Evolutionary conservation across 306 rosid species (phyloP), one percentile per base, ranked within the genome.

Genomic region (Lagenaria siceraria): DNA sequence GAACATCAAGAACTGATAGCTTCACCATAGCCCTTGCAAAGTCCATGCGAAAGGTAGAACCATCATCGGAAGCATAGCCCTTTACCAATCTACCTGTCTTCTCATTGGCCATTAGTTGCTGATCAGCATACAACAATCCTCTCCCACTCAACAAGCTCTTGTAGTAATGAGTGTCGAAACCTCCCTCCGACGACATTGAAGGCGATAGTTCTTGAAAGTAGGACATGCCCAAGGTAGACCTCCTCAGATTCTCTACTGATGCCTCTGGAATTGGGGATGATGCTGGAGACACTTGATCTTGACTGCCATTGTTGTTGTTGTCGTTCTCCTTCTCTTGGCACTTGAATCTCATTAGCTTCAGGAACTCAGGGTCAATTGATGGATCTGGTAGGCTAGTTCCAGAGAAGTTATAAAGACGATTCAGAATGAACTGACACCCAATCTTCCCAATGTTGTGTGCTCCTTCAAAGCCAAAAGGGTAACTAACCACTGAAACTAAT

Each of bases 41-140:
- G 86, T 91, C 96, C 87, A 80, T 82, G 36, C 95, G 88, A 58
- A 93, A 93, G 40, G 92, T 89, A 3, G 88, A 85, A 53, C 97
- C 93, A 5, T 90, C 91, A 17, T 91, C 97, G 0, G 95, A 91
- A 69, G 97, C 96, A 78, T 91, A 94, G 31, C 90, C 89, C 58
- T 83, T 78, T 6, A 92, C 93, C 83, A 90, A 48, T 61, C 85
- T 86, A 0, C 91, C 88, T 3, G 96, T 94, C 81, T 75, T 87
- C 82, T 76, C 80, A 18, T 83, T 66, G 12, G 86, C 88, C 97
- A 93, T 91, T 53, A 94, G 75, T 62, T 94, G 96, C 80, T 94
- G 97, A 82, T 94, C 98, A 55, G 98, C 85, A 81, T 78, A 90
- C 6, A 94, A 88, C 6, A 93, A 87, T 66, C 98, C 97, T 83